Evolutionary conservation across 805 yeast species (phyloP).

Genomic region (Myxozyma kluyveri): DNA sequence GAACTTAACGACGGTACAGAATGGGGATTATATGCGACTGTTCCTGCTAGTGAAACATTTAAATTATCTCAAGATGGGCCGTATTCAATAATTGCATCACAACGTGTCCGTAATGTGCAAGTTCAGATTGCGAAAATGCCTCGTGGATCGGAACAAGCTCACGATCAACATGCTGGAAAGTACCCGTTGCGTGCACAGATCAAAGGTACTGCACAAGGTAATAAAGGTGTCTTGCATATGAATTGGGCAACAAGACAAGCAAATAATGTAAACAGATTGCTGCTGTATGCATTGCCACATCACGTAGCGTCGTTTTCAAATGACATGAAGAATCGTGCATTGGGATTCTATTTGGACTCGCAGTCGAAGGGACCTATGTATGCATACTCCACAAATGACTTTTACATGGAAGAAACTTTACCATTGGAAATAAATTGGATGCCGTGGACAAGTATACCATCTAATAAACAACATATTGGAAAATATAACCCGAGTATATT

Average conservation of each 20-base stretch:
- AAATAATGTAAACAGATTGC: slow-evolving; percentile 44
- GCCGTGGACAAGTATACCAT: slow-evolving; percentile 47
- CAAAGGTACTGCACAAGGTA: slow-evolving; percentile 38
- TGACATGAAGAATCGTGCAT: slow-evolving; percentile 35
- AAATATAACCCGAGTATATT: slow-evolving; percentile 43
- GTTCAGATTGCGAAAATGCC: slow-evolving; percentile 61
- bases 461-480: slow-evolving; percentile 43
- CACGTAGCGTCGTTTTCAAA: slow-evolving; percentile 48
- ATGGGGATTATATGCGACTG: slow-evolving; percentile 69
- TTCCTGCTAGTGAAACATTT: slow-evolving; percentile 36
- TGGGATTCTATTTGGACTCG: slow-evolving; percentile 43
- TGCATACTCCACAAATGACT: slow-evolving; percentile 38
- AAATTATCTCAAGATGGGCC: slow-evolving; percentile 36
- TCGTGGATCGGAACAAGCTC: slow-evolving; percentile 37
- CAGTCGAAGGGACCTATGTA: slow-evolving; percentile 47
- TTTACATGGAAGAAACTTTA: slow-evolving; percentile 41
- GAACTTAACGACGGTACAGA: slow-evolving; percentile 53
- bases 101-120: slow-evolving; percentile 49
- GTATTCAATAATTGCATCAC: slow-evolving; percentile 46
- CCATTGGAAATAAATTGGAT: slow-evolving; percentile 49
- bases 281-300: slow-evolving; percentile 69
- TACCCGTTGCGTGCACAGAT: slow-evolving; percentile 52
- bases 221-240: slow-evolving; percentile 18
- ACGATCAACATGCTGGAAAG: slow-evolving; percentile 63
- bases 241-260: slow-evolving; percentile 33